Evolutionary conservation across 108 stramenopile species (phyloP).

Genomic region (Halocafeteria seosinensis): DNA sequence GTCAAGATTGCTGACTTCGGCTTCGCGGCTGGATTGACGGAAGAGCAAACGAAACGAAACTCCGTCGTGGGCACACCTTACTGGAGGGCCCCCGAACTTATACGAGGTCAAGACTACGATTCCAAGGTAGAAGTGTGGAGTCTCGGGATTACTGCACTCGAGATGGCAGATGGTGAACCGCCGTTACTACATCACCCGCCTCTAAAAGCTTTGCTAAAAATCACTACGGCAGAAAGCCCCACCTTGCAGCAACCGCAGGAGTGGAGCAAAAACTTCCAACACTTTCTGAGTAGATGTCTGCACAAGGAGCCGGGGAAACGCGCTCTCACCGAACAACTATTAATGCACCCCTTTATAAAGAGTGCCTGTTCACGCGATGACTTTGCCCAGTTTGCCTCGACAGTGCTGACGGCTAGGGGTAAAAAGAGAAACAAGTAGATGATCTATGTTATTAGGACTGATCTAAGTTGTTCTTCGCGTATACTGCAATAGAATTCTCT

Average conservation of each 20-base stretch:
- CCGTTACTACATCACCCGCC: slow-evolving; percentile 45
- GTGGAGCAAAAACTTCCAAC: slow-evolving; percentile 33
- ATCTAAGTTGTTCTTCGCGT: too few relatives aligned
- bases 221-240: slow-evolving; percentile 38
- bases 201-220: slow-evolving; percentile 41
- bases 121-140: slow-evolving; percentile 45
- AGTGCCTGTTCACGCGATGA: slow-evolving; percentile 33
- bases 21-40: slow-evolving; percentile 37
- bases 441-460: too few relatives aligned
- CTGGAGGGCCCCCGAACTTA: slow-evolving; percentile 53
- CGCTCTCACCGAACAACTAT: slow-evolving; percentile 38
- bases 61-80: slow-evolving; percentile 50
- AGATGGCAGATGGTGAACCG: slow-evolving; percentile 49
- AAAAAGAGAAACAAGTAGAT: neutral
- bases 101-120: slow-evolving; percentile 40
- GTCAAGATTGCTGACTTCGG: slow-evolving; percentile 55
- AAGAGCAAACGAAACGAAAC: slow-evolving; percentile 30
- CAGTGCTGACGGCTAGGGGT: neutral
- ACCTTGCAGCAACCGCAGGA: slow-evolving; percentile 20
- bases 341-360: slow-evolving; percentile 42
- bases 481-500: too few relatives aligned
- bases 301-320: slow-evolving; percentile 22
- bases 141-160: slow-evolving; percentile 45
- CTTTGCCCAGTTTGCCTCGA: slow-evolving; percentile 21
- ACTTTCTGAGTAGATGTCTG: slow-evolving; percentile 36